phyloP scores from a whole-genome alignment of 352 stramenopile species.

The Globisporangium solare region DNA sequence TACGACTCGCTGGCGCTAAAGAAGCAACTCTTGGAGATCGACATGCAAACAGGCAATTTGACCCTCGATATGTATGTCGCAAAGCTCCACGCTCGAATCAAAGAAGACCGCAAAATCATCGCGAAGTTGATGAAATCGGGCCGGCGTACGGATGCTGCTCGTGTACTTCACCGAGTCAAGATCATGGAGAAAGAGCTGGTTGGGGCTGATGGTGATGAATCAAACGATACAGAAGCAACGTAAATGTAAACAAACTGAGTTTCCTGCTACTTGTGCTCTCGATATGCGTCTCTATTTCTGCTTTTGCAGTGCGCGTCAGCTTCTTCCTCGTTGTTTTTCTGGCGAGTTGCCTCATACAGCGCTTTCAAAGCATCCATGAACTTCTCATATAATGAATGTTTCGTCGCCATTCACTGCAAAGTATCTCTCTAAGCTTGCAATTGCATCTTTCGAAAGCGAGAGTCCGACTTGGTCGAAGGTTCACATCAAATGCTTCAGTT shows the following conservation, averaged over 20 bases:
- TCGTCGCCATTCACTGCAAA: constrained; percentile 13
- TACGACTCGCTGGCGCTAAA: constrained; percentile 68
- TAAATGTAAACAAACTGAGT: constrained; percentile 7
- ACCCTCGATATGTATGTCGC: constrained; percentile 69
- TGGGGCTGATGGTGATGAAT: constrained; percentile 23
- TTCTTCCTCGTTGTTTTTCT: constrained; percentile 9
- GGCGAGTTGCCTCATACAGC: constrained; percentile 18
- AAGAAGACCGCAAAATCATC: constrained; percentile 44
- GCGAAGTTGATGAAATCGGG: constrained; percentile 33
- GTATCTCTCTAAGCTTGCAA: constrained; percentile 30
- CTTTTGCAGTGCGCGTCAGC: neutral
- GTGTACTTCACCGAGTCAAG: constrained; percentile 71
- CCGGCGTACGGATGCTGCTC: constrained; percentile 50
- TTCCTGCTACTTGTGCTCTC: neutral
- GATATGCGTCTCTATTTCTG: neutral
- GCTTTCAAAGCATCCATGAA: constrained; percentile 26
- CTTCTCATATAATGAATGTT: constrained; percentile 22
- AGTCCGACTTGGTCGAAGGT: constrained; percentile 56
- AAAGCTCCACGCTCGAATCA: constrained; percentile 41
- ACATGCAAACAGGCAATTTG: constrained; percentile 77
- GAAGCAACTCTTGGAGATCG: constrained; percentile 78
- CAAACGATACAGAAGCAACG: constrained; percentile 3
- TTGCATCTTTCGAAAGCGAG: constrained; percentile 34
- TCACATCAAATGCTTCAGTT: constrained; percentile 28
- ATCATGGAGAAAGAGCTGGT: constrained; percentile 75